Conservation (phyloP, 176 grass and related monocot genomes). For the Cocos nucifera region DNA sequence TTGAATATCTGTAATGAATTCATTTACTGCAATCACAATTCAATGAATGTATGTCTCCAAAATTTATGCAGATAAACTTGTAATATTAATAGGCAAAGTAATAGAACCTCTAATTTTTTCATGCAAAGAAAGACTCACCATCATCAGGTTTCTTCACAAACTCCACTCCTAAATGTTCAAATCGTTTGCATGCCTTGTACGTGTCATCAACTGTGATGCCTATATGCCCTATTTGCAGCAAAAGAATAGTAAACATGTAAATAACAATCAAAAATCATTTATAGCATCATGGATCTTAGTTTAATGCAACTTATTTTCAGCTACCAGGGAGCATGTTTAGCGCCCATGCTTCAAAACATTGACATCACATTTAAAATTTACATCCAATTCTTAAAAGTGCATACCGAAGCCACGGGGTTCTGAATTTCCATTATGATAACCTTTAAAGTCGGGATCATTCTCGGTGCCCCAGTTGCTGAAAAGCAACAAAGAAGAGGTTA, state of each 20-base stretch:
- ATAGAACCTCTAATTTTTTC: too few species aligned
- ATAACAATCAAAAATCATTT: neutral
- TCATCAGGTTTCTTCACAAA: too few species aligned
- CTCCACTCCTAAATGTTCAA: too few species aligned
- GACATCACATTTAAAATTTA: neutral
- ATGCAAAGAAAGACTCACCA: too few species aligned
- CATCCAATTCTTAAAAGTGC: neutral
- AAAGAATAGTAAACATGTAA: neutral
- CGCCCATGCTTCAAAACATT: too few species aligned
- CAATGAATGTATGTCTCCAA: too few species aligned
- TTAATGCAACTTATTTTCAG: conserved; percentile 2
- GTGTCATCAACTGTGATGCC: conserved; percentile 14
- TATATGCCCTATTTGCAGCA: conserved; percentile 51
- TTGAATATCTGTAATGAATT: too few species aligned
- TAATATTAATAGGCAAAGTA: too few species aligned
- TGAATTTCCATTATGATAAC: conserved; percentile 95
- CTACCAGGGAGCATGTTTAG: neutral
- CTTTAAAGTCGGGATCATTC: conserved; percentile 91
- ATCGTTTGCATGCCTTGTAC: too few species aligned
- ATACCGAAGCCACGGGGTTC: conserved; percentile 96
- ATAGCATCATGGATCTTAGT: neutral
- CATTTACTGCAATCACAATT: too few species aligned
- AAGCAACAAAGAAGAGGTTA: neutral
- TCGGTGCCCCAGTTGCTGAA: conserved; percentile 95
- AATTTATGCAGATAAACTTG: too few species aligned